Evolutionary conservation across 768 basidiomycete genomes (phyloP), one percentile per base, ranked within the genome.

Genomic region (Kwoniella pini): DNA sequence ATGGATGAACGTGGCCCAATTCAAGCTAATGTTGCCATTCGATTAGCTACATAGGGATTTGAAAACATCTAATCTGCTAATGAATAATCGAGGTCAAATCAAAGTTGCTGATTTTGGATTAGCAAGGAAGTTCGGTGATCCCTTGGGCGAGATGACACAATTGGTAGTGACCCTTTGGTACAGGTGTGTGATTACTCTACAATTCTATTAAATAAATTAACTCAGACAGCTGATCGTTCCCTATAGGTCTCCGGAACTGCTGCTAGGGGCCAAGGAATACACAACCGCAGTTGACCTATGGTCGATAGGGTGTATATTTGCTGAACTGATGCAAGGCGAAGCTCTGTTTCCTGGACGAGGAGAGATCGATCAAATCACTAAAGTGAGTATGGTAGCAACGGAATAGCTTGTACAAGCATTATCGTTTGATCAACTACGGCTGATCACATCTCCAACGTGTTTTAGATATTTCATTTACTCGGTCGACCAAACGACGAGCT

Each of bases 81-180:
- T 99, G 95, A 99, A 98, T 79, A 99, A 99, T 75, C 87, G 96
- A 7, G 96, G 96, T 1, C 94, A 90, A 36, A 94, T 99, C 80
- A 98, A 98, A 74, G 93, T 99, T 5, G 96, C 96, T 13, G 96
- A 99, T 79, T 99, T 98, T 77, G 96, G 96, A 4, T 85, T 98
- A 27, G 96, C 96, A 15, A 82, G 96, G 70, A 86, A 93, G 53
- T 99, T 91, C 74, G 96, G 96, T 17, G 96, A 98, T 77, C 96
- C 96, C 10, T 84, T 97, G 11, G 94, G 95, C 21, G 92, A 94
- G 28, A 86, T 99, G 85, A 99, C 96, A 3, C 96, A 97, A 72
- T 84, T 99, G 15, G 96, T 99, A 1, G 96, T 99, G 13, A 99
- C 96, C 1, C 82, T 99, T 27, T 99, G 96, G 96, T 99, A 99